phyloP scores from a whole-genome alignment of 352 stramenopile genomes.

The Phytophthora kernoviae region DNA sequence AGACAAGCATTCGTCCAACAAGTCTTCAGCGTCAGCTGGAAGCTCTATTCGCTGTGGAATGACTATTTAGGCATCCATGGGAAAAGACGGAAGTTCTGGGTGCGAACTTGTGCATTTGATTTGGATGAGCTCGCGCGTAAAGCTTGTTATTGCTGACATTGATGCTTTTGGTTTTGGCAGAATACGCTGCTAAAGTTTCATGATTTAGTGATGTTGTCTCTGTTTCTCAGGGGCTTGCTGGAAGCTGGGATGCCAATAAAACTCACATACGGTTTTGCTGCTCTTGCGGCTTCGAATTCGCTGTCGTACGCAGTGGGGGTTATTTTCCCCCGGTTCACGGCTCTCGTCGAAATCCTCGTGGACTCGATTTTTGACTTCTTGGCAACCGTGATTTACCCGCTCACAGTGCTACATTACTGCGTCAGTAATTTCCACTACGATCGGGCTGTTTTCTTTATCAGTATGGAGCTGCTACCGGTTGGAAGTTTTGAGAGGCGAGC shows the following conservation, averaged over 20 bases:
- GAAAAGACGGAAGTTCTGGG: slow-evolving; percentile 43
- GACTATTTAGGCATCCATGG: slow-evolving; percentile 34
- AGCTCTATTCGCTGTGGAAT: slow-evolving; percentile 24
- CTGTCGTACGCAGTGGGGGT: slow-evolving; percentile 29
- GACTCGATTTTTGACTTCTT: slow-evolving; percentile 47
- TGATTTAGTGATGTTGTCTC: slow-evolving; percentile 34
- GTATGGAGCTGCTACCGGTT: slow-evolving; percentile 22
- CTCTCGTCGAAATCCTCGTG: slow-evolving; percentile 39
- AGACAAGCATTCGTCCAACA: slow-evolving; percentile 1
- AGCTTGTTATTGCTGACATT: neutral
- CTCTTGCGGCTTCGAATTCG: slow-evolving; percentile 29
- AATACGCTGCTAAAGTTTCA: slow-evolving; percentile 40
- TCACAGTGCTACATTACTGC: slow-evolving; percentile 29
- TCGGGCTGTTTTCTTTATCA: slow-evolving; percentile 25
- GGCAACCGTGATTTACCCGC: slow-evolving; percentile 33
- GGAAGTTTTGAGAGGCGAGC: slow-evolving; percentile 43
- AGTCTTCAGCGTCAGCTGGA: slow-evolving; percentile 15
- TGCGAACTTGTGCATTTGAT: slow-evolving; percentile 9
- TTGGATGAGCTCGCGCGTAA: neutral
- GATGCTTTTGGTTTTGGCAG: slow-evolving; percentile 13
- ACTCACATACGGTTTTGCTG: slow-evolving; percentile 24
- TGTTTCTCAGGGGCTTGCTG: slow-evolving; percentile 33
- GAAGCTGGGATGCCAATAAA: slow-evolving; percentile 32
- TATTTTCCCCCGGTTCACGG: slow-evolving; percentile 19
- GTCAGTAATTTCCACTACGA: slow-evolving; percentile 36